Base-by-base conservation (phyloP, 345 rosid genomes). In the Euclidium syriacum region DNA sequence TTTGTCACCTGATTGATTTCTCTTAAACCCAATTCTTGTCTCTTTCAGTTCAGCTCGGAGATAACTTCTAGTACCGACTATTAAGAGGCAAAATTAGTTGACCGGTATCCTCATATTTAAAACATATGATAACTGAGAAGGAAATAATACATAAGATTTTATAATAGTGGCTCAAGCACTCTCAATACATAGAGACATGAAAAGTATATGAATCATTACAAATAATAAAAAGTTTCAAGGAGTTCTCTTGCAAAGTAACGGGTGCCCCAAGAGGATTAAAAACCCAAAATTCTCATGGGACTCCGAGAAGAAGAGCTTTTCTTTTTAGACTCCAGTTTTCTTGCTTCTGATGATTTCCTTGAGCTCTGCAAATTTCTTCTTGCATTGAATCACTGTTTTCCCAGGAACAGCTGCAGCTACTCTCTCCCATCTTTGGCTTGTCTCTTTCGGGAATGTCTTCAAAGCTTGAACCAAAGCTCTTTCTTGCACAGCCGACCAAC, bases 381-480 rank as follows among this genome's bases (percentile, higher is more conserved):
- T 90, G 89, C 97, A 95, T 39, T 90, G 99, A 64, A 75, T 85
- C 74, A 86, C 68, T 4, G 92, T 86, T 72, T 85, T 95, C 64
- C 99, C 96, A 15, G 97, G 99, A 64, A 95, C 96, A 14, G 99
- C 95, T 34, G 99, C 79, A 40, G 96, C 92, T 48, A 95, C 96
- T 67, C 99, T 67, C 84, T 95, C 99, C 99, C 99, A 95, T 2
- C 99, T 86, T 52, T 90, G 95, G 65, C 59, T 76, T 19, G 85
- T 78, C 71, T 95, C 99, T 67, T 90, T 95, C 0, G 99, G 97
- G 76, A 90, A 95, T 47, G 97, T 84, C 82, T 95, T 95, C 10
- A 95, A 79, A 46, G 97, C 99, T 73, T 90, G 97, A 76, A 95
- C 81, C 59, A 95, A 78, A 18, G 96, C 94, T 52, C 91, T 79